These are phyloP conservation scores for Pyrrhoderma lamaoense DNA, from an alignment of 1,284 basidiomycete genomes.

Conservation along the genomic window DNA sequence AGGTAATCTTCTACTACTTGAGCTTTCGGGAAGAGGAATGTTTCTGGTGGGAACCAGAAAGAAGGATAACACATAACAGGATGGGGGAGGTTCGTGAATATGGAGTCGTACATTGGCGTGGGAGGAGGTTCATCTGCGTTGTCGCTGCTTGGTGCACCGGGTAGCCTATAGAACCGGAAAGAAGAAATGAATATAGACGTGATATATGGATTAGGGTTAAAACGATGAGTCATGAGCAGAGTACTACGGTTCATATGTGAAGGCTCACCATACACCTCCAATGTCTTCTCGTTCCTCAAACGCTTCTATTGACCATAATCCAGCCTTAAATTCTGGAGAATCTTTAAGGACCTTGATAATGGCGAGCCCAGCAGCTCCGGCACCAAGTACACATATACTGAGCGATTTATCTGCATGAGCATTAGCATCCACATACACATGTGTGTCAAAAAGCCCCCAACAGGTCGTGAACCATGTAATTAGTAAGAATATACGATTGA, in stretches of 20 bases:
- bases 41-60: slow-evolving; percentile 60
- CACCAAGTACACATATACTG: slow-evolving; percentile 60
- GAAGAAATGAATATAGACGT: too few species aligned
- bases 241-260: too few species aligned
- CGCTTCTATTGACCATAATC: slow-evolving; percentile 47
- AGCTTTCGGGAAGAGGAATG: slow-evolving; percentile 58
- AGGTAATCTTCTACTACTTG: slow-evolving; percentile 53
- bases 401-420: not conserved
- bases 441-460: too few species aligned
- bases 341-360: slow-evolving; percentile 57
- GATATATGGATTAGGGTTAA: too few species aligned
- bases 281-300: slow-evolving; percentile 59
- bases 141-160: slow-evolving; percentile 52
- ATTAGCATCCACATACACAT: too few species aligned
- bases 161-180: slow-evolving; percentile 10
- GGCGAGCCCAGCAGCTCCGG: slow-evolving; percentile 60
- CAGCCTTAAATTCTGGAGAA: slow-evolving; percentile 44
- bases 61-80: slow-evolving; percentile 62
- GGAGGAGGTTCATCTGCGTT: slow-evolving; percentile 36
- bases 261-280: slow-evolving; percentile 77
- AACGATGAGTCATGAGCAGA: too few species aligned
- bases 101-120: slow-evolving; percentile 66
- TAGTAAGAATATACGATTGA: too few species aligned
- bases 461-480: too few species aligned
- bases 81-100: slow-evolving; percentile 72